Base-by-base conservation (phyloP, 1,284 basidiomycete genomes). In the Takashimella tepidaria region DNA sequence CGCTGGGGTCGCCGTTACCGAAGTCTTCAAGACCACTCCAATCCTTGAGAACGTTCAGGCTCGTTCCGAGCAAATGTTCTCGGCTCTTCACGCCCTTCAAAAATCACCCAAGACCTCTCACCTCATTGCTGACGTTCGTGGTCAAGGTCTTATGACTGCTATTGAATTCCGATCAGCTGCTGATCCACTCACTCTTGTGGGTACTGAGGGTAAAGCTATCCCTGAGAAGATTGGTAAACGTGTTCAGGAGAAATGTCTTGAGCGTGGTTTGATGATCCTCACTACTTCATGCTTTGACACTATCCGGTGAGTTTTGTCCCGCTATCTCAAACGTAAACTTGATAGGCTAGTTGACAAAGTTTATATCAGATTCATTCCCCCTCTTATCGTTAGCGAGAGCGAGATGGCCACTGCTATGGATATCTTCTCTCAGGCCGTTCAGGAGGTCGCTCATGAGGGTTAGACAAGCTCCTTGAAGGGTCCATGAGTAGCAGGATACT, bases 171-270 rank as follows among this genome's bases (percentile, higher is more conserved):
- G 60, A 50, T 50, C 47, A 27, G 56, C 56, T 40, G 20, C 51
- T 40, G 68, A 67, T 53, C 41, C 53, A 21, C 55, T 68, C 49
- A 64, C 68, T 59, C 53, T 48, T 49, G 59, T 63, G 42, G 67
- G 69, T 19, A 73, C 72, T 25, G 62, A 75, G 41, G 71, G 74
- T 51, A 60, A 74, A 41, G 61, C 67, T 23, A 76, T 82, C 8
- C 85, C 87, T 24, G 80, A 81, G 73, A 79, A 81, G 62, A 79
- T 93, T 57, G 86, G 89, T 13, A 79, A 79, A 57, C 80, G 86
- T n/a, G 83, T 96, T 11, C 82, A 88, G 62, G 83, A 83, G 72
- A 84, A 83, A 68, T 92, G 90, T 74, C 78, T 90, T 55, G 87
- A 90, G 71, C 86, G 88, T 73, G 89, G 87, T 41, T 76, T 93